These are phyloP conservation scores for Monosporozyma aerobia DNA, from an alignment of 805 yeast genomes.

Conservation along the genomic window DNA sequence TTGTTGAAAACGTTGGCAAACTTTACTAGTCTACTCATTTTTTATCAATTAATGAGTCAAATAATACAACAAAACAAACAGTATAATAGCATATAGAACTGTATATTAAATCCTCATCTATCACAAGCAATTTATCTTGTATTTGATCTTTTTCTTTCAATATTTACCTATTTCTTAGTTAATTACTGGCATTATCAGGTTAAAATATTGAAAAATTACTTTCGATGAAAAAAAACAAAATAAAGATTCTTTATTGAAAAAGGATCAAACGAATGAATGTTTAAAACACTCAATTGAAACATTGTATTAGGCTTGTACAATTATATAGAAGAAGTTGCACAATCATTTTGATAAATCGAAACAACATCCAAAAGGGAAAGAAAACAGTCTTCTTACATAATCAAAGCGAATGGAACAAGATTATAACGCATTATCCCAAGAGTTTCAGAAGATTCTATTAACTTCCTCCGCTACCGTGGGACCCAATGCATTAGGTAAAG, in stretches of 20 bases:
- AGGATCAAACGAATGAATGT: not conserved
- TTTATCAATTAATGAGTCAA: not conserved
- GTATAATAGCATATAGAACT: not conserved
- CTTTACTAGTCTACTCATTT: conserved; percentile 12
- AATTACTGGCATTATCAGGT: not conserved
- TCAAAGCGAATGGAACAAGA: conserved; percentile 21
- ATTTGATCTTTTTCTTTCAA: not conserved
- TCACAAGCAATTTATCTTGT: not conserved
- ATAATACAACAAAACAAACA: not conserved
- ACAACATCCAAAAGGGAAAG: not conserved
- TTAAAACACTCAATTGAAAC: not conserved
- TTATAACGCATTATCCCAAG: conserved; percentile 16
- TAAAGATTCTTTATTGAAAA: not conserved
- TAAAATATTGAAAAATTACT: no score
- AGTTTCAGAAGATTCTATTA: conserved; percentile 25
- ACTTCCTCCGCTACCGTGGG: conserved; percentile 9
- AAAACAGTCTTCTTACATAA: not conserved
- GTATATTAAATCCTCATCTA: not conserved
- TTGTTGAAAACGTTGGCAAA: conserved; percentile 37
- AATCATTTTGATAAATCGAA: not conserved
- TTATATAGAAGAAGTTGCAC: no score
- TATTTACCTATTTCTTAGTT: not conserved
- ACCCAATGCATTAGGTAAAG: not conserved
- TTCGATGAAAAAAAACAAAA: not conserved
- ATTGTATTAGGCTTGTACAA: not conserved